phyloP scores from a whole-genome alignment of 2,329 filamentous ascomycete species.

The Sporothrix inflata region DNA sequence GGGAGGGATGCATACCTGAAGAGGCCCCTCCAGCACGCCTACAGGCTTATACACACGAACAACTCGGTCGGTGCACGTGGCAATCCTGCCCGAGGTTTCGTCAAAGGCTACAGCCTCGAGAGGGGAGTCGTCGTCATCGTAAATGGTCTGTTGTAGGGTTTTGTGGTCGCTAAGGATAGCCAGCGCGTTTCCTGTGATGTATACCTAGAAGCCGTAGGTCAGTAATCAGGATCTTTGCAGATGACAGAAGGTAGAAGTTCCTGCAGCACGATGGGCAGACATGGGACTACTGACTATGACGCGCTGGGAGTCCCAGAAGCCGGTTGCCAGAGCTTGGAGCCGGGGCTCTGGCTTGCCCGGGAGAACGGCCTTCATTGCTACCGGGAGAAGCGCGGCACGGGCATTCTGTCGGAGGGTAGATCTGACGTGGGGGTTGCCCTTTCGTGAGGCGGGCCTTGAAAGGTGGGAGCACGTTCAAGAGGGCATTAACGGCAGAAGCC shows the following conservation, averaged over 20 bases:
- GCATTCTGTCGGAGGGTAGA: constrained; percentile 32
- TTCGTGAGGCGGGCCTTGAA: neutral
- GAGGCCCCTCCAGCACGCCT: constrained; percentile 67
- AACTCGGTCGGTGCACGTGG: constrained; percentile 66
- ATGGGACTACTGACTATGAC: constrained; percentile 39
- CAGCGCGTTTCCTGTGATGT: constrained; percentile 87
- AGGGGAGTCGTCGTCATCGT: constrained; percentile 71
- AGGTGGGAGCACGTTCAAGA: neutral
- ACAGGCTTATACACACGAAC: constrained; percentile 81
- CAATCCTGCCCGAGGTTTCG: constrained; percentile 81
- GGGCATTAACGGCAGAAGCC: neutral
- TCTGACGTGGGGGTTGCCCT: neutral
- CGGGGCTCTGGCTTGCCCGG: constrained; percentile 53
- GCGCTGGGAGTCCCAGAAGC: constrained; percentile 48
- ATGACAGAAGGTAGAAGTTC: constrained; percentile 1
- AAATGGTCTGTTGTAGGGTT: constrained; percentile 84
- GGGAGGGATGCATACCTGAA: constrained; percentile 62
- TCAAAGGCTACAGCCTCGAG: constrained; percentile 81
- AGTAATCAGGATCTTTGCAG: neutral
- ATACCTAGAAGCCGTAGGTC: constrained; percentile 59
- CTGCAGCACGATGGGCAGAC: neutral
- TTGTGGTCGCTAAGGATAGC: constrained; percentile 77
- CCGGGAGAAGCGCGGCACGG: constrained; percentile 25
- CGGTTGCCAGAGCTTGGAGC: constrained; percentile 53
- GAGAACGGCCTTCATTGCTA: constrained; percentile 52